Evolutionary conservation across 2,329 filamentous ascomycete species (phyloP), one percentile per base, ranked within the genome.

Genomic region (Grosmannia penicillata): DNA sequence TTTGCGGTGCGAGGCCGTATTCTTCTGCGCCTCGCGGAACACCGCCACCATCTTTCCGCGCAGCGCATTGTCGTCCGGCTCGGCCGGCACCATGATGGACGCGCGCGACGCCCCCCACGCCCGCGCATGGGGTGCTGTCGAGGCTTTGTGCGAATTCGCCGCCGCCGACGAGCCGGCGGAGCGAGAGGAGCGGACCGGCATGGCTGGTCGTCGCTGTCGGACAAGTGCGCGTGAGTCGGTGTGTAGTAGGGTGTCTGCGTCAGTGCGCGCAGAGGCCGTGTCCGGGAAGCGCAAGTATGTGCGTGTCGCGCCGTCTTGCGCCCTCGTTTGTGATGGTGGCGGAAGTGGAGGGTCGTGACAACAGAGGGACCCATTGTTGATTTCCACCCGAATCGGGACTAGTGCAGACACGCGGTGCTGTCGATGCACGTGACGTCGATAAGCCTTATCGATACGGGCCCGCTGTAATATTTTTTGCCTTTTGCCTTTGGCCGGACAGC

Each of bases 1-100:
- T 55, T 96, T 96, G 43, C 89, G 70, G 56, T 98, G 91, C 2
- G 83, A 83, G 1, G 87, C 85, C 0, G 82, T 93, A 2, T 83
- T 93, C 49, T 80, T 78, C 57, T 98, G 91, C 25, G 89, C 86
- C 56, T 87, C 82, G 47, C 71, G 70, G 53, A 87, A 87, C 35
- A 85, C 69, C 39, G 69, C 60, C 53, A 78, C 81, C 37, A 94
- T 68, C 53, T 82, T 80, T 26, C 68, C 70, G 50, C 87, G 81
- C 48, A 95, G 62, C 14, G 70, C 71, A 41, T 73, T 85, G 33
- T 75, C 67, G 38, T 75, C 72, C 4, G 77, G 71, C 53, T 94
- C 85, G 50, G 79, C 72, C 28, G 82, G 79, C n/a, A 82, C 57
- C 30, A 71, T 62, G 46, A 58, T 18, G 45, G 66, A 68, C 24